A percentile compares a stretch with the other conserved stretches of the same genome.
Evolutionary conservation across 2,329 filamentous ascomycete species (phyloP).

Genomic region (Alternaria sp.): DNA sequence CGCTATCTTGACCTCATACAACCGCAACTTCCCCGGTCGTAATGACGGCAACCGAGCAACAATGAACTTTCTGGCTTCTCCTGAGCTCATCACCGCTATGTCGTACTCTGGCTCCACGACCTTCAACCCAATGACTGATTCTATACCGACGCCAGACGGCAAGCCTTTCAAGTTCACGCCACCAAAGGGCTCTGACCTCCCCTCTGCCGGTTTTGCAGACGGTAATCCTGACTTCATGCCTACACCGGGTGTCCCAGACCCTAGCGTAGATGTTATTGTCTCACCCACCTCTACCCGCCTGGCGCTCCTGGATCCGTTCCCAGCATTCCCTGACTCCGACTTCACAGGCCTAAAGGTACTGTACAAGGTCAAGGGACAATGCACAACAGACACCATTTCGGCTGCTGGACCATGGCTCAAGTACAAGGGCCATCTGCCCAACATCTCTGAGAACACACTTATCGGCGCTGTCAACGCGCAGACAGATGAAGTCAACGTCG

Average conservation of each 20-base stretch:
- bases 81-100: conserved; percentile 96
- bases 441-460: conserved; percentile 96
- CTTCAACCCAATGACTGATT: conserved; percentile 95
- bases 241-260: conserved; percentile 74
- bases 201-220: conserved; percentile 78
- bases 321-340: conserved; percentile 79
- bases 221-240: conserved; percentile 80
- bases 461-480: conserved; percentile 93
- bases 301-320: conserved; percentile 89
- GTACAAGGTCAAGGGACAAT: conserved; percentile 96
- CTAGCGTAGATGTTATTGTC: conserved; percentile 76
- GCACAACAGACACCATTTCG: conserved; percentile 98
- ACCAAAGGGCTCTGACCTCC: conserved; percentile 68
- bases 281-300: conserved; percentile 89
- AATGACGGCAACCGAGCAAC: conserved; percentile 97
- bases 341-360: conserved; percentile 82
- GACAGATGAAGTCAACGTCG: conserved; percentile 90
- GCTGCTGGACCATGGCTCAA: conserved; percentile 97
- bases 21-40: conserved; percentile 95
- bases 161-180: conserved; percentile 84
- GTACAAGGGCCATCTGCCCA: conserved; percentile 98
- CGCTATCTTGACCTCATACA: conserved; percentile 96
- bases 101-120: conserved; percentile 89
- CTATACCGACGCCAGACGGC: conserved; percentile 80
- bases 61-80: conserved; percentile 98